These are phyloP conservation scores for Tetrahymena borealis DNA, from an alignment of 73 alveolate species.

Conservation along the genomic window DNA sequence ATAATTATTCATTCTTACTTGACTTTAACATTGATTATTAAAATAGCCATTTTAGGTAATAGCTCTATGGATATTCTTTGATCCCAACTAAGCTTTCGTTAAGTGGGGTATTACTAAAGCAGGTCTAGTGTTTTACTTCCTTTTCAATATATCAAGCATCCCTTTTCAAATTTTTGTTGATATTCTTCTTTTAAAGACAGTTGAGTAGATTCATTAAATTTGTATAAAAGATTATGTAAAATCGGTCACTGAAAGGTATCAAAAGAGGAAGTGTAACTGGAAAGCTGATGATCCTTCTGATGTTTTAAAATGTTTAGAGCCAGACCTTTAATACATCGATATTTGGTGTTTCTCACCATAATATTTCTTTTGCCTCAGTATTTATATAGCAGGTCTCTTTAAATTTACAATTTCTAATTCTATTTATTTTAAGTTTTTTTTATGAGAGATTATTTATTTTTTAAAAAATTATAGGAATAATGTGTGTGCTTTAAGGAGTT, in stretches of 20 bases:
- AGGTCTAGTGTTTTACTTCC: background rate
- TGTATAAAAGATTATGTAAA: background rate
- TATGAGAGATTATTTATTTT: too few species aligned
- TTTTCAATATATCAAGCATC: background rate
- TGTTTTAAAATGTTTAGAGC: background rate
- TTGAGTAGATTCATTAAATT: background rate
- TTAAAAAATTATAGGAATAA: background rate
- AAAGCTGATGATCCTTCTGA: background rate
- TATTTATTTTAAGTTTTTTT: too few species aligned
- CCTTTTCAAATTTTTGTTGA: background rate
- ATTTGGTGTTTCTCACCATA: background rate
- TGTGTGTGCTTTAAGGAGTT: background rate
- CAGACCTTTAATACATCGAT: background rate
- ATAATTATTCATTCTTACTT: too few species aligned
- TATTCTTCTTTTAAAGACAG: background rate
- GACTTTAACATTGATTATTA: too few species aligned
- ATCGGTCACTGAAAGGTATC: background rate
- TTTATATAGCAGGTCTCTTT: background rate
- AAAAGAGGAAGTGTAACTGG: background rate
- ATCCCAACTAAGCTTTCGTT: background rate
- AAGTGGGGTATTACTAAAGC: background rate
- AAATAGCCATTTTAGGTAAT: background rate
- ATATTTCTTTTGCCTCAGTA: background rate
- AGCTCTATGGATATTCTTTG: background rate
- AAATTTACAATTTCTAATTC: background rate